Evolutionary conservation across 192 early-diverging fungal species (phyloP).

Genomic region (Gonapodya sp.): DNA sequence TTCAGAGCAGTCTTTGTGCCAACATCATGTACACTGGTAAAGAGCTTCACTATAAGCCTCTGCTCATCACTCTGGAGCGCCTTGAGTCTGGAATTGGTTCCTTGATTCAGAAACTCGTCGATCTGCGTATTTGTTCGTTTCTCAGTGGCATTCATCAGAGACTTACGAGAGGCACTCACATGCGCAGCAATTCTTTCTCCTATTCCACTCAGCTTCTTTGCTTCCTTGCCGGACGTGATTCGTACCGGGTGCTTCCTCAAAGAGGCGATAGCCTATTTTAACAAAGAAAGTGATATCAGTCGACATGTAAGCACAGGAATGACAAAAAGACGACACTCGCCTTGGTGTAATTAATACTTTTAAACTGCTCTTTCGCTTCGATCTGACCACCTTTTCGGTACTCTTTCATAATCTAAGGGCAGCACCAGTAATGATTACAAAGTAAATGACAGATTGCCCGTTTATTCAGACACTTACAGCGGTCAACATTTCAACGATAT

Average conservation of each 20-base stretch:
- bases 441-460: too few species aligned
- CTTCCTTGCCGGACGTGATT: background rate
- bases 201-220: background rate
- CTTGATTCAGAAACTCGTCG: background rate
- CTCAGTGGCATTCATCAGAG: background rate
- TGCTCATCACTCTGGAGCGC: background rate
- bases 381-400: background rate
- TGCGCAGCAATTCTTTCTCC: background rate
- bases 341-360: background rate
- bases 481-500: background rate
- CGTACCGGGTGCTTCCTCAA: background rate
- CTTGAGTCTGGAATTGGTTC: background rate
- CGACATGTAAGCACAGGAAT: too few species aligned
- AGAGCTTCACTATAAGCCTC: background rate
- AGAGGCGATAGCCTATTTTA: background rate
- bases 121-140: background rate
- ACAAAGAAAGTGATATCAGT: too few species aligned
- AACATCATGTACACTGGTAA: background rate
- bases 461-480: too few species aligned
- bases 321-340: too few species aligned
- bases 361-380: background rate
- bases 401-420: background rate
- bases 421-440: too few species aligned
- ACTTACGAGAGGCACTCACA: background rate
- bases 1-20: background rate